Evolutionary conservation across 2,329 filamentous ascomycete genomes (phyloP).

Genomic region (Fusarium subtropicale): DNA sequence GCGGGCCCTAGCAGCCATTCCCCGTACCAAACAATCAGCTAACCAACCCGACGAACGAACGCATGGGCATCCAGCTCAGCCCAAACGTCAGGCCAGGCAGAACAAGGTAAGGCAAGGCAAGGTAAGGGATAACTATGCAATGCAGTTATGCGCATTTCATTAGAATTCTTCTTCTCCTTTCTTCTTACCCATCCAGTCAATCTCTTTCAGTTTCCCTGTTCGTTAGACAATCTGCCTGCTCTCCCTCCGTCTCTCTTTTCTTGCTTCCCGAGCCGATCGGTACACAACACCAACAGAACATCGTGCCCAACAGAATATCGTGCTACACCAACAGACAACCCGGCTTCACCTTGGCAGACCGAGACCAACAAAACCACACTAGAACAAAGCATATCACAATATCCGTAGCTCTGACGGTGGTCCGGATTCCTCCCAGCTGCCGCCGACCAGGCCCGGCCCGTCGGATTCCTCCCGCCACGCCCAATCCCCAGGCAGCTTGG

Average conservation of each 20-base stretch:
- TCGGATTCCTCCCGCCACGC: conserved; percentile 21
- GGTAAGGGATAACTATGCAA: conserved; percentile 5
- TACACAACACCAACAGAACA: conserved; percentile 9
- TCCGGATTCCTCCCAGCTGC: conserved; percentile 3
- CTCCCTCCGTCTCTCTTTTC: background rate
- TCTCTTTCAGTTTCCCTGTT: background rate
- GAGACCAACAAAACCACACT: background rate
- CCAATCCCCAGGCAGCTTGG: conserved; percentile 9
- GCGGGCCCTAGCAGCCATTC: conserved; percentile 19
- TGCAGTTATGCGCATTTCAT: conserved; percentile 19
- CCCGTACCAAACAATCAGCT: conserved; percentile 19
- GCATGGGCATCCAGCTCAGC: conserved; percentile 5
- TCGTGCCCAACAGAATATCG: background rate
- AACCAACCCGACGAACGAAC: background rate
- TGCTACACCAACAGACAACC: background rate
- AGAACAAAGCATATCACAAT: background rate
- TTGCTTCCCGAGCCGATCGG: conserved; percentile 10
- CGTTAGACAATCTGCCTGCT: background rate
- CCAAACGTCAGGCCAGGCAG: background rate
- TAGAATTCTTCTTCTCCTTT: background rate
- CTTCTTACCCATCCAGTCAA: background rate
- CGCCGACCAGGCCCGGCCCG: conserved; percentile 38
- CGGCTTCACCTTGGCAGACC: background rate
- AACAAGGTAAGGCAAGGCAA: background rate
- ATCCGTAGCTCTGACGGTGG: background rate